A percentile compares a stretch with the other conserved stretches of the same genome.
These are phyloP conservation scores for Sphenostylis stenocarpa DNA, from an alignment of 306 rosid genomes.

Conservation along the genomic window DNA sequence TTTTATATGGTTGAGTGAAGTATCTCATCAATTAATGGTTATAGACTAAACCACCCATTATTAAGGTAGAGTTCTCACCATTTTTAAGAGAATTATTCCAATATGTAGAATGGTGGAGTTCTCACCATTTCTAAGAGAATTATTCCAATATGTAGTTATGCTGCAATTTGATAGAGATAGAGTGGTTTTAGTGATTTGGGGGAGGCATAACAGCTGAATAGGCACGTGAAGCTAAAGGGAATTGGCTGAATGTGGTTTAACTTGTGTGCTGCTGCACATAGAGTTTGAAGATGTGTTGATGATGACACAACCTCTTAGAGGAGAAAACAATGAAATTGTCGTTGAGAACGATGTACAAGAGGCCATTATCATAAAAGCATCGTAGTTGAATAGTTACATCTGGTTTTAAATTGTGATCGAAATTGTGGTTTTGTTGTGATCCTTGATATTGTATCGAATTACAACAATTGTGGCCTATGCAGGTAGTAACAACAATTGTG, in stretches of 20 bases:
- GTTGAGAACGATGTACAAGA: background rate
- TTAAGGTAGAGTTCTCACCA: no score
- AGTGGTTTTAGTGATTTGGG: background rate
- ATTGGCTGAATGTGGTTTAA: constrained; percentile 1
- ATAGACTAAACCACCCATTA: no score
- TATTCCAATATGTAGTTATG: no score
- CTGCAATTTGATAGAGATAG: background rate
- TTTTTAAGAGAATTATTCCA: no score
- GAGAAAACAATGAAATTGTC: background rate
- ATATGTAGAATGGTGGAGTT: no score
- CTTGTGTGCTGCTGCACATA: background rate
- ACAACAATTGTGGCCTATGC: background rate
- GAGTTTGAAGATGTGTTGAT: background rate
- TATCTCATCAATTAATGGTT: no score
- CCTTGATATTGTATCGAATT: background rate
- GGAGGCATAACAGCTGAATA: background rate
- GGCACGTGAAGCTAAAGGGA: background rate
- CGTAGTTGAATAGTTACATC: background rate
- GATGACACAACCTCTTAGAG: background rate
- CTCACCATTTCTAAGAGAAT: no score
- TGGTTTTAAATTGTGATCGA: background rate
- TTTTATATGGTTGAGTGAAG: no score
- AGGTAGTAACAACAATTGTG: background rate
- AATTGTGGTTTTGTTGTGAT: background rate
- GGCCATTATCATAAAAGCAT: background rate